A percentile compares a stretch with the other conserved stretches of the same genome.
Evolutionary conservation across 306 rosid species (phyloP).

Genomic region (Delonix regia): DNA sequence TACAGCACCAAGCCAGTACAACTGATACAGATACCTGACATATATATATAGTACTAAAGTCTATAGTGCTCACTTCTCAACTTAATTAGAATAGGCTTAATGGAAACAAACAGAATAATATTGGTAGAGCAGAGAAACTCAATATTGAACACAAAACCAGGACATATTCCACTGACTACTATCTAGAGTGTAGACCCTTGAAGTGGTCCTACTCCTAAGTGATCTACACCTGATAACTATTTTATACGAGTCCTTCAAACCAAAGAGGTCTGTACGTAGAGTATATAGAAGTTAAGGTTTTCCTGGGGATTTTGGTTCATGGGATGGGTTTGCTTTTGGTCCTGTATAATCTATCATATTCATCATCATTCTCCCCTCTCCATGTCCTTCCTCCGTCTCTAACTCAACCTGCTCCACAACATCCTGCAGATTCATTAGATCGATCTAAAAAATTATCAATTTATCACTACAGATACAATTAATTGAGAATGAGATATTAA

Average conservation of each 20-base stretch:
- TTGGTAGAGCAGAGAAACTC: not conserved
- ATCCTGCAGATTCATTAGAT: slow-evolving; percentile 21
- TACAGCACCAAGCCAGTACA: slow-evolving; percentile 18
- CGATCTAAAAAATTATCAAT: too few species aligned
- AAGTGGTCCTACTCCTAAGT: not conserved
- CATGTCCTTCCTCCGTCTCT: not conserved
- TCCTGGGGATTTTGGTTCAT: slow-evolving; percentile 44
- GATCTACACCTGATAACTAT: not conserved
- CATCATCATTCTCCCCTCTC: slow-evolving; percentile 40
- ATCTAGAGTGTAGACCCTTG: not conserved
- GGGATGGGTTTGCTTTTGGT: slow-evolving; percentile 41
- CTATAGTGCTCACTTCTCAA: not conserved
- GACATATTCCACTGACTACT: slow-evolving; percentile 12
- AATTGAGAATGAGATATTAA: too few species aligned
- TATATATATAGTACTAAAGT: not conserved
- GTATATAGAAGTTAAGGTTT: not conserved
- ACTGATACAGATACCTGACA: not conserved
- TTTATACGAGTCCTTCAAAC: slow-evolving; percentile 6
- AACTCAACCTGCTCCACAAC: not conserved
- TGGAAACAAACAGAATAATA: not conserved
- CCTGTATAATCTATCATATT: slow-evolving; percentile 35
- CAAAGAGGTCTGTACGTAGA: not conserved
- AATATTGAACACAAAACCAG: not conserved
- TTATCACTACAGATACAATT: too few species aligned
- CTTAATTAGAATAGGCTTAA: not conserved